Conservation (phyloP, 106 monocot species). For the Iris macrosiphon region DNA sequence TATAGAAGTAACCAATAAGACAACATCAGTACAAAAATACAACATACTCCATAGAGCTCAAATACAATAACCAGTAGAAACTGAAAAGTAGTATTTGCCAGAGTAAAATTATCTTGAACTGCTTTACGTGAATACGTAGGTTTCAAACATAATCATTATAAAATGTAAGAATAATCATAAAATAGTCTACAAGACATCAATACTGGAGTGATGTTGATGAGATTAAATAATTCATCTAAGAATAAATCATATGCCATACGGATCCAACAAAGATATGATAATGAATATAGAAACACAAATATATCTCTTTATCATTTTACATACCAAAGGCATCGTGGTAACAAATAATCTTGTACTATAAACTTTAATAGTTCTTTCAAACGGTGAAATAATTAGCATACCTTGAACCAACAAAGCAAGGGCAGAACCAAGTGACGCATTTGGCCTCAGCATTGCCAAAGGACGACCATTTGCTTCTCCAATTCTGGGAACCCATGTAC, state of each 20-base stretch:
- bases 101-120: neutral
- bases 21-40: slow-evolving; percentile 4
- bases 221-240: too few species aligned
- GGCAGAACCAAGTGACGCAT: slow-evolving; percentile 74
- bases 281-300: neutral
- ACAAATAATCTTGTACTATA: neutral
- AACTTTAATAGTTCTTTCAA: neutral
- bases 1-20: slow-evolving; percentile 20
- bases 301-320: too few species aligned
- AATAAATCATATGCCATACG: too few species aligned
- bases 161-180: neutral
- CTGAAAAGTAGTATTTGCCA: neutral
- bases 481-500: slow-evolving; percentile 87
- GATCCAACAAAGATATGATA: too few species aligned
- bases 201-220: neutral
- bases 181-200: neutral
- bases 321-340: neutral
- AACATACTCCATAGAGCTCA: neutral
- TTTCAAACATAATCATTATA: neutral
- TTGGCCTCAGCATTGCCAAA: slow-evolving; percentile 73
- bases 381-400: slow-evolving; percentile 1
- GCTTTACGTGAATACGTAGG: neutral
- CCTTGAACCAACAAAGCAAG: slow-evolving; percentile 86
- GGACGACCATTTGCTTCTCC: slow-evolving; percentile 74
- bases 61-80: neutral